Evolutionary conservation across 2,329 filamentous ascomycete species (phyloP), one percentile per base, ranked within the genome.

Genomic region (Colletotrichum lupini): DNA sequence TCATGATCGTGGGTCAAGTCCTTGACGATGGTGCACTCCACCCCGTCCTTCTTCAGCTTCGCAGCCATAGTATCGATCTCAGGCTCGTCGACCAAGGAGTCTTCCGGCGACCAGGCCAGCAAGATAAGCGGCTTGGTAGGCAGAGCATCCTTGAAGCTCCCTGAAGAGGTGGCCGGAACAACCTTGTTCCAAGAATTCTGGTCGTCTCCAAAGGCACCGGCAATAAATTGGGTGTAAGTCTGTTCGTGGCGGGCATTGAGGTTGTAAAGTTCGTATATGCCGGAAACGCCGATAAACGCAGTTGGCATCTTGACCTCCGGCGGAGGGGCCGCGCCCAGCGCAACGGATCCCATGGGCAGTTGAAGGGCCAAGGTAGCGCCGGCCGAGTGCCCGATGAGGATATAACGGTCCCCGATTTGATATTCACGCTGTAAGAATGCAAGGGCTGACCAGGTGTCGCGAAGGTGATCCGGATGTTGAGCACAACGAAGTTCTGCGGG

Each of bases 301-400:
- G 82, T 77, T 0, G 90, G 90, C 22, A 84, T 78, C 6, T 80
- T 81, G 4, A 84, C 78, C 9, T 75, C 76, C 4, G 55, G 61
- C 8, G 80, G 76, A 8, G 76, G 70, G 19, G 71, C 30, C 56
- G 76, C 61, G 68, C 70, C 64, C 22, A 82, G 74, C 61, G 82
- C 77, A 19, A 75, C 74, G 52, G 82, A 78, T 57, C 83, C 82
- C 86, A 88, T 88, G 37, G 89, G 80, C 14, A 89, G 80, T 81
- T 95, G 93, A 67, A 91, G 86, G 0, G 89, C 87, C 53, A 95
- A 81, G 5, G 89, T 91, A 2, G 89, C 91, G 60, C 91, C 91
- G 72, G 89, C 91, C 4, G 88, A 91, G 78, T 93, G 91, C 0
- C 91, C 91, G 4, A 89, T 81, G 26, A 92, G 84, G 4, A 92